These are phyloP conservation scores for Penicillium janthinellum DNA, from an alignment of 2,329 filamentous ascomycete genomes.

Conservation along the genomic window DNA sequence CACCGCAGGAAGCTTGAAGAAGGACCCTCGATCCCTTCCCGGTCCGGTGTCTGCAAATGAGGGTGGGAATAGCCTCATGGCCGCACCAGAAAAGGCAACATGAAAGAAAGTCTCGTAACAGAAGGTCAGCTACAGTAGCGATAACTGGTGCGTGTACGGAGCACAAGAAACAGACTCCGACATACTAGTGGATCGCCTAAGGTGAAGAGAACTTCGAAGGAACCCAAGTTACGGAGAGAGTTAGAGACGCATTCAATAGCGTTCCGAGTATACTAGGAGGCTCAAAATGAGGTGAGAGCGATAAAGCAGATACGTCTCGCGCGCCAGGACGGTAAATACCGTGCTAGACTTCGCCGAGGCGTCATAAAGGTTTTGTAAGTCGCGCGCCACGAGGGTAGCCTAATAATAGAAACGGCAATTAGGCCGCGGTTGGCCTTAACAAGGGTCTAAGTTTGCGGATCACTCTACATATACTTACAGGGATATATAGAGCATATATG, in stretches of 20 bases:
- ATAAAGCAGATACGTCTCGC: slow-evolving; percentile 11
- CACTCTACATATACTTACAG: not conserved
- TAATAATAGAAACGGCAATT: slow-evolving; percentile 6
- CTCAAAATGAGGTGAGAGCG: slow-evolving; percentile 16
- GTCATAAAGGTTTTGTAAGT: slow-evolving; percentile 24
- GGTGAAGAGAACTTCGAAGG: slow-evolving; percentile 14
- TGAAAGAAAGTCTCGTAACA: no score
- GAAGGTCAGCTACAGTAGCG: no score
- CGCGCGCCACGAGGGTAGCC: slow-evolving; percentile 18
- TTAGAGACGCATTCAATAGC: slow-evolving; percentile 23
- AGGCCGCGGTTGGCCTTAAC: slow-evolving; percentile 10
- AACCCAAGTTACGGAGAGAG: slow-evolving; percentile 15
- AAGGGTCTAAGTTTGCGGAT: slow-evolving; percentile 14
- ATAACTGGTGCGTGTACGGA: no score
- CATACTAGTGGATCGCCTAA: not conserved
- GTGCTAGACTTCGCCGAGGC: slow-evolving; percentile 24
- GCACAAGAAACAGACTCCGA: no score
- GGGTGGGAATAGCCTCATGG: no score
- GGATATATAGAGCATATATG: not conserved
- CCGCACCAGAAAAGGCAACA: no score
- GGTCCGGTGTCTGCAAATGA: no score
- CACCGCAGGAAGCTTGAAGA: no score
- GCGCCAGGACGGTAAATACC: slow-evolving; percentile 8
- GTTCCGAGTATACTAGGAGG: slow-evolving; percentile 14
- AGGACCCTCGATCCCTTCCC: no score